phyloP scores from a whole-genome alignment of 192 early-diverging fungal genomes.

The Gamsiella multidivaricata region DNA sequence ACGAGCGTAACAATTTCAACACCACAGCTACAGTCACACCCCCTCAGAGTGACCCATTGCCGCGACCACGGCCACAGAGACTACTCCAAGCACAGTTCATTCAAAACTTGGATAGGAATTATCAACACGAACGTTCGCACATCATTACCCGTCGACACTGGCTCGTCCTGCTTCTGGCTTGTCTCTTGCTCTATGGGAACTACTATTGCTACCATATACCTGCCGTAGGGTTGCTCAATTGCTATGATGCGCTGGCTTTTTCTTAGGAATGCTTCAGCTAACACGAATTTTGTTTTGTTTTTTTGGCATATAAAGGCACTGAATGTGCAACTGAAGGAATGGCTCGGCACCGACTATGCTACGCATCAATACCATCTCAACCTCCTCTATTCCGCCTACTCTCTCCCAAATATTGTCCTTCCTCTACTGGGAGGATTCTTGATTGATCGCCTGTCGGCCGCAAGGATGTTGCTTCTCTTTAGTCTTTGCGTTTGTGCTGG shows the following conservation, averaged over 20 bases:
- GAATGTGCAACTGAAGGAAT: conserved; percentile 52
- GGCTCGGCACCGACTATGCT: conserved; percentile 49
- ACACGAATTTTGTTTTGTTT: background rate
- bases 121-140: conserved; percentile 30
- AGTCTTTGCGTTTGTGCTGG: conserved; percentile 61
- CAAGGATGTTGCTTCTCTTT: conserved; percentile 63
- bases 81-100: background rate
- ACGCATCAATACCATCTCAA: conserved; percentile 58
- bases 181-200: conserved; percentile 56
- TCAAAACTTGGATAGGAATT: conserved; percentile 22
- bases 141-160: conserved; percentile 48
- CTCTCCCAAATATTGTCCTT: conserved; percentile 55
- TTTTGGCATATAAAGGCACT: conserved; percentile 17
- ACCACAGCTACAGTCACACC: background rate
- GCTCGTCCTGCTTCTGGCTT: conserved; percentile 51
- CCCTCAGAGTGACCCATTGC: background rate
- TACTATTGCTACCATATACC: conserved; percentile 57
- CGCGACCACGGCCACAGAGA: conserved; percentile 1
- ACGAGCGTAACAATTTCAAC: background rate
- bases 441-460: conserved; percentile 64
- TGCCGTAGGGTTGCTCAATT: conserved; percentile 21
- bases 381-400: conserved; percentile 55
- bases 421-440: conserved; percentile 58
- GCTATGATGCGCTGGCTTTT: too few relatives aligned
- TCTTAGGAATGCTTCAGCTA: background rate